Conservation (phyloP, 2,329 filamentous ascomycete genomes). For the Westerdykella ornata region DNA sequence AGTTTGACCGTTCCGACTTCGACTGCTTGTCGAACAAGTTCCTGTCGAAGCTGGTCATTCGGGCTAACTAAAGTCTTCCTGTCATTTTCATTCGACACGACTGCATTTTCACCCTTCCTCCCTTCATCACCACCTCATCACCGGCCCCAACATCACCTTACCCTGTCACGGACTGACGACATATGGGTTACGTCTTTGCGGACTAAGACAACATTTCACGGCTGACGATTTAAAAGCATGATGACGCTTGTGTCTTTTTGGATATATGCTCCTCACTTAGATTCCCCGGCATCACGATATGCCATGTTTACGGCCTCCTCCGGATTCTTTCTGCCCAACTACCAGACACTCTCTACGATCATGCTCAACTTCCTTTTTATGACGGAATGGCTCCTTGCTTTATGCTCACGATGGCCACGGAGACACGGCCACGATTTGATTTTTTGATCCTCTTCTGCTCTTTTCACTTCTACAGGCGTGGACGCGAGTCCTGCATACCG, state of each 20-base stretch:
- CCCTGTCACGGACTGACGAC: constrained; percentile 25
- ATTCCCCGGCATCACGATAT: constrained; percentile 34
- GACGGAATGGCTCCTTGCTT: constrained; percentile 13
- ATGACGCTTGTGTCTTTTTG: constrained; percentile 20
- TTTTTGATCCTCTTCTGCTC: constrained; percentile 6
- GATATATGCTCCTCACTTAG: constrained; percentile 27
- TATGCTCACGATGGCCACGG: constrained; percentile 20
- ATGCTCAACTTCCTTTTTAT: constrained; percentile 8
- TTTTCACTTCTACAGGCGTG: constrained; percentile 9
- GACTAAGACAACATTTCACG: constrained; percentile 21
- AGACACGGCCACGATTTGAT: not conserved
- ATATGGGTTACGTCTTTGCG: constrained; percentile 24
- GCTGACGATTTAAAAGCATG: constrained; percentile 31
- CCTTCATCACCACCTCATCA: constrained; percentile 21
- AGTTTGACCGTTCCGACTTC: constrained; percentile 87
- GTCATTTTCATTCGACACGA: constrained; percentile 11
- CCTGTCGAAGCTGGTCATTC: constrained; percentile 90
- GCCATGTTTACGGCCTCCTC: constrained; percentile 29
- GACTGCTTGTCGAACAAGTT: constrained; percentile 97
- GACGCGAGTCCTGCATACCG: constrained; percentile 5
- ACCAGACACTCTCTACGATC: not conserved
- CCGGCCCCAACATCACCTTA: constrained; percentile 19
- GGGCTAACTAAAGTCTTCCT: constrained; percentile 61
- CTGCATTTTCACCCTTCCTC: constrained; percentile 14
- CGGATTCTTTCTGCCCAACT: constrained; percentile 13